A percentile compares a stretch with the other conserved stretches of the same genome.
These are phyloP conservation scores for Candida namnaoensis DNA, from an alignment of 805 yeast species.

Conservation along the genomic window DNA sequence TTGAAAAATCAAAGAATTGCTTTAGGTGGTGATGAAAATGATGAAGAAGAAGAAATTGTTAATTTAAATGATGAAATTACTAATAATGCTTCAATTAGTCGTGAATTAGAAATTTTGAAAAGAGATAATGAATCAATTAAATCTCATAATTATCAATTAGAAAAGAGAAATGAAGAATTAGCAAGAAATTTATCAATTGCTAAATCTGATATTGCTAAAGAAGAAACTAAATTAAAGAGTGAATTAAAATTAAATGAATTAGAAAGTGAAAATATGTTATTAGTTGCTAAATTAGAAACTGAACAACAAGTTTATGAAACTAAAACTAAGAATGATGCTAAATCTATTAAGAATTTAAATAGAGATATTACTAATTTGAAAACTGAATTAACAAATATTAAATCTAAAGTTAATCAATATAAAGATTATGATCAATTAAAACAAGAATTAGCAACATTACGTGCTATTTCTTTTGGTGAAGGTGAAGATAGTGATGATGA, in stretches of 20 bases:
- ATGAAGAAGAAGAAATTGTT: constrained; percentile 5
- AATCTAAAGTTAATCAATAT: constrained; percentile 38
- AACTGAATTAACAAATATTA: constrained; percentile 42
- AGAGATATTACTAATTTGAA: constrained; percentile 28
- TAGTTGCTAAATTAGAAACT: constrained; percentile 50
- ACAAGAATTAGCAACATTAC: constrained; percentile 62
- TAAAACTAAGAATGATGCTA: constrained; percentile 12
- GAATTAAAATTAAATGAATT: constrained; percentile 40
- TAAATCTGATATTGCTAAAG: constrained; percentile 32
- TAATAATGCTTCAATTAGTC: constrained; percentile 24
- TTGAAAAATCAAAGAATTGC: constrained; percentile 38
- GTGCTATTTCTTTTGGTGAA: constrained; percentile 68
- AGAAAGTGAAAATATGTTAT: constrained; percentile 61
- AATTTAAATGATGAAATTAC: constrained; percentile 11
- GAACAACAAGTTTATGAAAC: constrained; percentile 26
- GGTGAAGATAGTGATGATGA: constrained; percentile 25
- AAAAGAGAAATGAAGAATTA: constrained; percentile 68
- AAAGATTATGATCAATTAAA: constrained; percentile 77
- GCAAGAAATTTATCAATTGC: constrained; percentile 54
- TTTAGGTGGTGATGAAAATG: constrained; percentile 25
- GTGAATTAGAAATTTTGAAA: constrained; percentile 54
- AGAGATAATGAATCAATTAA: constrained; percentile 71
- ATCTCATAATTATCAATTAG: constrained; percentile 59
- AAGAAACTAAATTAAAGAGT: constrained; percentile 30
- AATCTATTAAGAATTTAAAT: constrained; percentile 12